A percentile compares a stretch with the other conserved stretches of the same genome.
phyloP scores from a whole-genome alignment of 176 grass and related monocot species.

The Themeda triandra region DNA sequence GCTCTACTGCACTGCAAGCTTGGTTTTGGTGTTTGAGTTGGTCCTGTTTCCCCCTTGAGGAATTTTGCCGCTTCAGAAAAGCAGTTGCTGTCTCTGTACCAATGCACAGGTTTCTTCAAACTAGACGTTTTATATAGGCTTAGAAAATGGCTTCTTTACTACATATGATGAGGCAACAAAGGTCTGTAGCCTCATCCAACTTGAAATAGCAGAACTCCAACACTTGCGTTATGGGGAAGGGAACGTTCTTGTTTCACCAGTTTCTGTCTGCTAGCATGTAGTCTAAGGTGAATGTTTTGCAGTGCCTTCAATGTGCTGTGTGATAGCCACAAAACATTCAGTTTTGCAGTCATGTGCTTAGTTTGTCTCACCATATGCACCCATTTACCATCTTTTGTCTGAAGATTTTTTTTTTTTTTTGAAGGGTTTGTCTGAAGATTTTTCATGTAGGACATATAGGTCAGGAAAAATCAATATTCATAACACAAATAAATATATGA shows the following conservation, averaged over 20 bases:
- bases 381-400: not conserved
- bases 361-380: not conserved
- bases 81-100: not conserved
- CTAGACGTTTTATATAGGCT: not conserved
- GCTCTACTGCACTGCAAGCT: not conserved
- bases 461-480: too few species aligned
- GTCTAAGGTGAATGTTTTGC: not conserved
- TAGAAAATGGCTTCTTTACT: not conserved
- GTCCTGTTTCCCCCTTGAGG: not conserved
- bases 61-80: not conserved
- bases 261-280: conserved; percentile 3
- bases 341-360: not conserved
- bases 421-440: too few species aligned
- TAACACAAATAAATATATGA: too few species aligned
- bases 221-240: not conserved
- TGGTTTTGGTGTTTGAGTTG: not conserved
- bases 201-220: not conserved
- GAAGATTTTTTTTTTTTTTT: too few species aligned
- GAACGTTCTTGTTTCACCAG: not conserved
- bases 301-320: not conserved
- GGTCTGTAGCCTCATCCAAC: not conserved
- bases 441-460: too few species aligned
- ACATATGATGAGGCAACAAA: not conserved
- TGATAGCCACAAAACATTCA: not conserved
- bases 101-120: conserved; percentile 21